These are phyloP conservation scores for Colletotrichum zoysiae DNA, from an alignment of 2,329 filamentous ascomycete genomes.

Conservation along the genomic window DNA sequence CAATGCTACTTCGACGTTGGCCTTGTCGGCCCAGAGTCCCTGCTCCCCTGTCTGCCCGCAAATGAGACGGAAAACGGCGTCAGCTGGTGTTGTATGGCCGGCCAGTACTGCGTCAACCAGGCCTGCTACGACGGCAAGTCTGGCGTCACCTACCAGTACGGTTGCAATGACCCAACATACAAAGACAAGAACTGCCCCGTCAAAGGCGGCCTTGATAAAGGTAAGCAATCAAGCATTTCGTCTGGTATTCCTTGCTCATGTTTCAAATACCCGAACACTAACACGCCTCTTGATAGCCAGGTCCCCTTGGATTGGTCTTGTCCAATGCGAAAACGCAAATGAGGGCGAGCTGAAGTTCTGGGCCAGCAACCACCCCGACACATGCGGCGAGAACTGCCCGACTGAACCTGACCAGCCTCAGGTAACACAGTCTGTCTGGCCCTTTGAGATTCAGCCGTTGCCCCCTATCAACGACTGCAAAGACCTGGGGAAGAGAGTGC, in stretches of 20 bases:
- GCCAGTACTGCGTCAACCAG: slow-evolving; percentile 15
- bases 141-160: slow-evolving; percentile 33
- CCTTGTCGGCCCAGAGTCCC: slow-evolving; percentile 6
- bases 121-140: slow-evolving; percentile 24
- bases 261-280: background rate
- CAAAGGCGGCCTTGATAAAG: slow-evolving; percentile 26
- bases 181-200: slow-evolving; percentile 28
- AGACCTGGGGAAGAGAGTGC: slow-evolving; percentile 21
- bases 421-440: slow-evolving; percentile 25
- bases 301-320: slow-evolving; percentile 39
- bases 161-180: slow-evolving; percentile 39
- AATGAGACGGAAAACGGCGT: slow-evolving; percentile 3
- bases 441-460: slow-evolving; percentile 14
- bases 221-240: background rate
- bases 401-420: background rate
- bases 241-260: no score
- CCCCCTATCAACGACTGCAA: slow-evolving; percentile 17
- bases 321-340: slow-evolving; percentile 28
- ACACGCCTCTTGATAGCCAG: slow-evolving; percentile 12
- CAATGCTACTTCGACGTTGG: slow-evolving; percentile 36
- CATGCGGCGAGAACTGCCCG: slow-evolving; percentile 27
- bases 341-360: slow-evolving; percentile 33
- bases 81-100: slow-evolving; percentile 38
- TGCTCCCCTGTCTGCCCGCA: slow-evolving; percentile 24
- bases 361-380: slow-evolving; percentile 36